phyloP scores from a whole-genome alignment of 345 rosid species.

The Geranium brycei region DNA sequence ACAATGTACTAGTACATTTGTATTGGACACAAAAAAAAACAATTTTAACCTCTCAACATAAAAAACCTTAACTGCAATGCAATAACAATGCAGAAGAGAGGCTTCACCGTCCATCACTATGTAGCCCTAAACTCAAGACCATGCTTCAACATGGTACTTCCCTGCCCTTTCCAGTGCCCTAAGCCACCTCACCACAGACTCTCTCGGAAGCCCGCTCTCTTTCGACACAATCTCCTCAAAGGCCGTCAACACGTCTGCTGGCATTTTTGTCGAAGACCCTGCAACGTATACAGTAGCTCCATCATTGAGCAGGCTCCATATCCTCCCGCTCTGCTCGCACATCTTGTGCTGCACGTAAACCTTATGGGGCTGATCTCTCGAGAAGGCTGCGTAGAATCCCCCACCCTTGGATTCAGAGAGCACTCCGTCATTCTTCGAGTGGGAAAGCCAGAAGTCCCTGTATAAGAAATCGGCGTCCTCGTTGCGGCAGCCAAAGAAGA shows the following conservation, averaged over 20 bases:
- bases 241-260: conserved; percentile 56
- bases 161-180: conserved; percentile 66
- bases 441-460: conserved; percentile 65
- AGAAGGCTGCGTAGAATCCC: conserved; percentile 72
- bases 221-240: conserved; percentile 58
- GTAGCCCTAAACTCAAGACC: conserved; percentile 38
- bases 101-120: no score
- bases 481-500: conserved; percentile 88
- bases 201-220: conserved; percentile 52
- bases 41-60: no score
- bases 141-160: conserved; percentile 84
- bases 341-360: conserved; percentile 84
- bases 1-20: no score
- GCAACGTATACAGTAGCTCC: conserved; percentile 76
- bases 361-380: conserved; percentile 85
- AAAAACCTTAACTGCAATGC: no score
- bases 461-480: conserved; percentile 64
- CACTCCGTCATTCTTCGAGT: conserved; percentile 34
- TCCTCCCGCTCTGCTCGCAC: conserved; percentile 40
- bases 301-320: conserved; percentile 46
- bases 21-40: no score
- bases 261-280: conserved; percentile 93
- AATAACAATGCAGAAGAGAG: no score
- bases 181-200: conserved; percentile 41
- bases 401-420: conserved; percentile 72